Base-by-base conservation (phyloP, 352 stramenopile species). In the Globisporangium echinulatum region DNA sequence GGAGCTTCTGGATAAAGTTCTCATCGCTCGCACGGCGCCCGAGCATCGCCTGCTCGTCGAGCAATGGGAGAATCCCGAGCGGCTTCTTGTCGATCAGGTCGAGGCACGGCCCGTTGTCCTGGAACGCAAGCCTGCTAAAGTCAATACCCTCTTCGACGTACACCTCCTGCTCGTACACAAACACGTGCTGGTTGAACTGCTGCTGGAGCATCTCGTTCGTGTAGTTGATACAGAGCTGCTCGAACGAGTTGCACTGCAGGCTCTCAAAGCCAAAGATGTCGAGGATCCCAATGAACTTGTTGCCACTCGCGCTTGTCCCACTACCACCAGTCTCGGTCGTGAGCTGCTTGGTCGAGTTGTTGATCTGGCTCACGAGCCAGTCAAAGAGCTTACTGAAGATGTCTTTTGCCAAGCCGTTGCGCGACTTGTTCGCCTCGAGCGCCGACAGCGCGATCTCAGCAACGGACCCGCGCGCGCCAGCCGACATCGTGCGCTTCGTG, bases 221-320 rank as follows among this genome's bases (percentile, higher is more conserved):
- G 71, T 96, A 98, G 74, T 98, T 98, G 72, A 98, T 98, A 66
- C 93, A 98, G 10, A 98, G 75, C 62, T 99, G 96, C 72, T 98
- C 93, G 55, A 98, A 98, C 17, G 87, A 97, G 68, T 96, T 96
- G 38, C 87, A 73, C 63, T 97, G 78, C 56, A 98, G 85, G 46
- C 79, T 93, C 73, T 99, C 96, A 68, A 99, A 99, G 4, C 96
- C 95, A 70, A 98, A 99, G 52, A 99, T 98, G 75, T 99, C 96
- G 48, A 98, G 71, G 47, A 98, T 96, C 58, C 93, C 92, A 72
- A 98, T 98, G 58, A 97, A 94, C 50, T 82, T 88, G 33, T 71
- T 71, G 5, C 79, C 68, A 5, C 56, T 67, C 10, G 62, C 64
- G 1, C 63, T 66, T 7, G 54, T 63, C 5, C 54, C 60, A 36